Evolutionary conservation across 352 stramenopile genomes (phyloP).

Genomic region (Phytophthora megakarya): DNA sequence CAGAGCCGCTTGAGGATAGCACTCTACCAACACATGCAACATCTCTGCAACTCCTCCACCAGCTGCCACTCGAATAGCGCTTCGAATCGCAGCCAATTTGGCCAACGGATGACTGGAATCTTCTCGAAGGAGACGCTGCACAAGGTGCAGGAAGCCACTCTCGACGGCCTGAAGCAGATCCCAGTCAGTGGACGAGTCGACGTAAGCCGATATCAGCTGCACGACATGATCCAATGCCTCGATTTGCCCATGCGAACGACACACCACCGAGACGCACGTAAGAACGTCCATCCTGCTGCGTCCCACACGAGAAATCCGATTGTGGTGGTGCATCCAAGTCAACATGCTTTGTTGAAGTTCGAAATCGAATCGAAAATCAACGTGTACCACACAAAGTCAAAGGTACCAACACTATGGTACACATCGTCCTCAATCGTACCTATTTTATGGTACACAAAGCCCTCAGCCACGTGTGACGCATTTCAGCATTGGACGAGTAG

Average conservation of each 20-base stretch:
- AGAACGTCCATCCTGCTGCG: constrained; percentile 14
- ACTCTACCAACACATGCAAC: constrained; percentile 5
- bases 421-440: too few species aligned
- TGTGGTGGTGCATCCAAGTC: constrained; percentile 28
- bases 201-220: constrained; percentile 38
- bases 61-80: constrained; percentile 39
- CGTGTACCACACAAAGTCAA: too few species aligned
- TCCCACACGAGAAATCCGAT: constrained; percentile 9
- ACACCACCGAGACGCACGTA: constrained; percentile 26
- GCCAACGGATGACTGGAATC: constrained; percentile 31
- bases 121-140: constrained; percentile 33
- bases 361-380: too few species aligned
- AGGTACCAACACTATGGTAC: too few species aligned
- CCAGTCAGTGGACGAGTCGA: constrained; percentile 46
- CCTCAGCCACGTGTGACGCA: constrained; percentile 23
- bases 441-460: not conserved
- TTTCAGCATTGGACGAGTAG: constrained; percentile 23
- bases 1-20: constrained; percentile 17
- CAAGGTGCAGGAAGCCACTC: constrained; percentile 45
- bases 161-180: constrained; percentile 45
- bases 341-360: constrained; percentile 21
- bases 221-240: constrained; percentile 48
- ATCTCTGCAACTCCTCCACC: constrained; percentile 38
- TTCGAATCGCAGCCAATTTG: constrained; percentile 12
- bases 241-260: constrained; percentile 18